Evolutionary conservation across 352 stramenopile species (phyloP).

Genomic region (Globisporangium radiosum): DNA sequence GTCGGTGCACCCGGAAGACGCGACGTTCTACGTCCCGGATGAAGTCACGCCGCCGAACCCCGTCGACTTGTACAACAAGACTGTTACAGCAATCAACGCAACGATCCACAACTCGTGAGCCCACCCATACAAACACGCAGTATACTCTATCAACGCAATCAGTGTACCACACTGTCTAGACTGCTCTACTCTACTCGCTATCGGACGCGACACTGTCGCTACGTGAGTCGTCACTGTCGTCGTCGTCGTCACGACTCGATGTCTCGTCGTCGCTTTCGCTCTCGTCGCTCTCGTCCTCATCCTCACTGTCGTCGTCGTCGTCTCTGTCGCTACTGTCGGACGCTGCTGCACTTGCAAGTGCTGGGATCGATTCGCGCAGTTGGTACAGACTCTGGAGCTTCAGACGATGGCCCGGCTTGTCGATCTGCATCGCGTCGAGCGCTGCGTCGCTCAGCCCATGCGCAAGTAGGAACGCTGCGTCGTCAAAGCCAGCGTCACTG

Average conservation of each 20-base stretch:
- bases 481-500: constrained; percentile 55
- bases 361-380: constrained; percentile 44
- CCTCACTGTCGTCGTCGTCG: constrained; percentile 18
- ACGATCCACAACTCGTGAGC: constrained; percentile 28
- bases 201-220: too few species aligned
- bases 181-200: too few species aligned
- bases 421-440: constrained; percentile 54
- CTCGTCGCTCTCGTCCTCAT: constrained; percentile 10
- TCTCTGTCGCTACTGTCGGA: background rate
- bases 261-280: background rate
- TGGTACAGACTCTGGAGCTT: constrained; percentile 65
- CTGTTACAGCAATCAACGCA: constrained; percentile 51
- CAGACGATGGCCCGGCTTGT: constrained; percentile 59
- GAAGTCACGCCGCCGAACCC: constrained; percentile 79
- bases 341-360: background rate
- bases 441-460: constrained; percentile 39
- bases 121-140: background rate
- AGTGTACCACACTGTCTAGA: constrained; percentile 1
- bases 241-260: background rate
- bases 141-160: constrained; percentile 19
- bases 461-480: constrained; percentile 48
- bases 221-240: background rate
- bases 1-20: constrained; percentile 61
- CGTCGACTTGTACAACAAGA: constrained; percentile 70
- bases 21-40: constrained; percentile 79